Conservation (phyloP, 345 rosid genomes). For the Gossypium sturtianum region DNA sequence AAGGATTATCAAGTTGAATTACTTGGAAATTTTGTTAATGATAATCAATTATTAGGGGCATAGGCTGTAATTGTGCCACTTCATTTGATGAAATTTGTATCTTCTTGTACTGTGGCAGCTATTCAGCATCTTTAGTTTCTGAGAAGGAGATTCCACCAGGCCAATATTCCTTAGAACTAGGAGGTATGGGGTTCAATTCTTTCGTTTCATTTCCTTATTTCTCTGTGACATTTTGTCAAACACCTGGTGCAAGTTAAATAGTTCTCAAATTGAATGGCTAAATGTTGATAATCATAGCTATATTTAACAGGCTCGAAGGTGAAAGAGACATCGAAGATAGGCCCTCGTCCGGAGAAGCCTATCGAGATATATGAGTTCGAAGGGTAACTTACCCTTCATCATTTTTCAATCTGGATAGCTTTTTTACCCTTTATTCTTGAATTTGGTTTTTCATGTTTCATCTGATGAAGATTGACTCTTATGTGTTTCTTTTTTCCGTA, state of each 20-base stretch:
- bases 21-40: background rate
- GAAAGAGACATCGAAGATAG: constrained; percentile 72
- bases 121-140: constrained; percentile 70
- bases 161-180: constrained; percentile 61
- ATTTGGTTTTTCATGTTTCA: constrained; percentile 4
- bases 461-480: constrained; percentile 16
- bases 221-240: background rate
- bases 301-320: constrained; percentile 51
- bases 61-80: background rate
- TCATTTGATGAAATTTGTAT: background rate
- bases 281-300: background rate
- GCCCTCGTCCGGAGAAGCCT: constrained; percentile 90
- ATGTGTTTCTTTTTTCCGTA: constrained; percentile 11
- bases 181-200: constrained; percentile 39
- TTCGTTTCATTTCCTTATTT: constrained; percentile 3
- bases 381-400: constrained; percentile 37
- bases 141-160: constrained; percentile 62
- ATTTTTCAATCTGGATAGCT: background rate
- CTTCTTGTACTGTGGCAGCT: constrained; percentile 37
- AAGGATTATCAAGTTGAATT: background rate
- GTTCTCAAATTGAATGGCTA: background rate
- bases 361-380: constrained; percentile 93
- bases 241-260: background rate
- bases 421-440: background rate
- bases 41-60: background rate